Evolutionary conservation across 2,329 filamentous ascomycete species (phyloP).

Genomic region (Ophidiomyces ophidiicola): DNA sequence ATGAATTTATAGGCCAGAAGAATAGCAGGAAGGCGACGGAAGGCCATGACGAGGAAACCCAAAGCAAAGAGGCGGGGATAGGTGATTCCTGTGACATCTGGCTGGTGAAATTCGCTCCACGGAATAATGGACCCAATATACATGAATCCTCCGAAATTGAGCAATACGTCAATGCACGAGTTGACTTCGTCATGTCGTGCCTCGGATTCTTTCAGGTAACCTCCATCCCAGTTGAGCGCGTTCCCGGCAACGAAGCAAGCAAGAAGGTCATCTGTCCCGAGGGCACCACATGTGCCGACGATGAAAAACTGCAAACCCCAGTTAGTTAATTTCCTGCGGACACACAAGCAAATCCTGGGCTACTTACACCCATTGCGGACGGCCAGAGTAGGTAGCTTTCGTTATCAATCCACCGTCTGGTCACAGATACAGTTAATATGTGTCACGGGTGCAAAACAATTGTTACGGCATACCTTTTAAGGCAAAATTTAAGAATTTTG

Average conservation of each 20-base stretch:
- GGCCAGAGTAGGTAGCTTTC: conserved; percentile 45
- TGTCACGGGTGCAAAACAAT: not conserved
- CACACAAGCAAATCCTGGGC: not conserved
- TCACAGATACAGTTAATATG: not conserved
- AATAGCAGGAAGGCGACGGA: conserved; percentile 47
- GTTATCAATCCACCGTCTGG: conserved; percentile 43
- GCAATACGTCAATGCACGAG: conserved; percentile 43
- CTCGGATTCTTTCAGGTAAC: conserved; percentile 46
- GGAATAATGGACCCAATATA: conserved; percentile 47
- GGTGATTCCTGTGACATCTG: conserved; percentile 42
- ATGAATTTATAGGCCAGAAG: conserved; percentile 45
- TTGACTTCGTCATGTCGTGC: conserved; percentile 51
- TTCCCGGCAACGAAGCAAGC: conserved; percentile 50
- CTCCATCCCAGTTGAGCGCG: conserved; percentile 50
- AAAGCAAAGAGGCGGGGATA: conserved; percentile 40
- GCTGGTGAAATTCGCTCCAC: conserved; percentile 44
- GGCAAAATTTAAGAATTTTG: conserved; percentile 34
- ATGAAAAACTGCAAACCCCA: conserved; percentile 41
- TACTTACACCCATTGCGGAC: conserved; percentile 37
- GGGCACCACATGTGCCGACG: conserved; percentile 45
- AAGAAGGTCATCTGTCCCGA: conserved; percentile 49
- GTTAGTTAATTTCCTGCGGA: not conserved
- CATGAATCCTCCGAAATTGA: conserved; percentile 51
- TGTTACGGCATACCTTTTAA: conserved; percentile 23
- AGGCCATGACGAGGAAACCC: conserved; percentile 41